A percentile compares a stretch with the other conserved stretches of the same genome.
These are phyloP conservation scores for Cronartium quercuum DNA, from an alignment of 1,284 basidiomycete genomes.

Conservation along the genomic window DNA sequence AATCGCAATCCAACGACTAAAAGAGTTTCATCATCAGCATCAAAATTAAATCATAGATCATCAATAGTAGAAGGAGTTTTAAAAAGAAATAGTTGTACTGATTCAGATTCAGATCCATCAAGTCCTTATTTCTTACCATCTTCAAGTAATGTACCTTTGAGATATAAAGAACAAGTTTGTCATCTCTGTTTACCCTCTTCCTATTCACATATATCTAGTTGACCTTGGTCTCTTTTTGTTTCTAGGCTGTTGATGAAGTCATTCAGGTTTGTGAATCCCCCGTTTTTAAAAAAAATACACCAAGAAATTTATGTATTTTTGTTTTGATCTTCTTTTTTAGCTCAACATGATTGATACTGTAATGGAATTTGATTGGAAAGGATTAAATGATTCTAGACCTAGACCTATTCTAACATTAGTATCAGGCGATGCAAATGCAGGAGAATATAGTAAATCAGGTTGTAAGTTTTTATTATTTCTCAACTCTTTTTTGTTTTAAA, in stretches of 20 bases:
- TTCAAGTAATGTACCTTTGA: neutral
- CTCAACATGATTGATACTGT: conserved; percentile 1
- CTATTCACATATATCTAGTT: too few species aligned
- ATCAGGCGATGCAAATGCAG: neutral
- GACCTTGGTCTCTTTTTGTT: neutral
- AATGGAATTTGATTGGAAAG: conserved; percentile 1
- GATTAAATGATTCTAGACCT: neutral
- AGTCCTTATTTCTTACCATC: too few species aligned
- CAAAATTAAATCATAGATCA: too few species aligned
- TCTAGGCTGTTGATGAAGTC: conserved; percentile 6
- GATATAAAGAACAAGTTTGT: neutral
- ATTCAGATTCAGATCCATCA: neutral
- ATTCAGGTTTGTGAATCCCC: neutral
- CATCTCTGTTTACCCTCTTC: too few species aligned
- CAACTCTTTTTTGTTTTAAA: neutral
- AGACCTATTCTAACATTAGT: neutral
- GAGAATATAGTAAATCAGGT: neutral
- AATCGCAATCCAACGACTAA: neutral
- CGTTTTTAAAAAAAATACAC: too few species aligned
- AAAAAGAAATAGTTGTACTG: neutral
- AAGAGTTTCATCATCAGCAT: too few species aligned
- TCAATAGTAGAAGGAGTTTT: neutral
- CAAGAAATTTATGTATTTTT: neutral
- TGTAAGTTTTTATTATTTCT: neutral
- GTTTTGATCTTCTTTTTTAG: neutral